phyloP scores from a whole-genome alignment of 129 eudicot species.

The Dittrichia graveolens region DNA sequence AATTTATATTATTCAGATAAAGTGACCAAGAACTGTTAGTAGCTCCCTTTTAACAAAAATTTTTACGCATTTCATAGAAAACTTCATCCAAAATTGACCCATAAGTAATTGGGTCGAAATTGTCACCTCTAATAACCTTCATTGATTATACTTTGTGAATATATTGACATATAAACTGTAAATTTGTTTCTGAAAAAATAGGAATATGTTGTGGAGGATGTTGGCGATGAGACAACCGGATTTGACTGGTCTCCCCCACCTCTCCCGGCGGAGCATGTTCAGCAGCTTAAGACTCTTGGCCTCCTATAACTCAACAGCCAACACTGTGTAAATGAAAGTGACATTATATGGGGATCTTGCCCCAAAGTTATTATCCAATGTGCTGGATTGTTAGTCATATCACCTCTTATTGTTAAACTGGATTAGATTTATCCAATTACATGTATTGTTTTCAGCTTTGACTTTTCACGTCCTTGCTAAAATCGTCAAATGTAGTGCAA shows the following conservation, averaged over 20 bases:
- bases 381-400: background rate
- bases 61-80: no score
- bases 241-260: slow-evolving; percentile 91
- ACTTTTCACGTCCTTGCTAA: slow-evolving; percentile 13
- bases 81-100: no score
- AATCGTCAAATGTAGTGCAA: slow-evolving; percentile 17
- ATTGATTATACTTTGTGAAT: background rate
- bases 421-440: slow-evolving; percentile 21
- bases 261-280: slow-evolving; percentile 83
- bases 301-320: slow-evolving; percentile 39
- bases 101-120: no score
- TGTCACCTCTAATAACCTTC: no score
- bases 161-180: slow-evolving; percentile 14
- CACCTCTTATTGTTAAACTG: slow-evolving; percentile 26
- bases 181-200: slow-evolving; percentile 27
- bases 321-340: slow-evolving; percentile 22
- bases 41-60: no score
- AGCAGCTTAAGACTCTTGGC: slow-evolving; percentile 75
- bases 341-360: slow-evolving; percentile 8
- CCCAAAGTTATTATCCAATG: no score
- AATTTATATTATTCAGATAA: no score
- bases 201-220: slow-evolving; percentile 99
- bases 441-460: slow-evolving; percentile 29
- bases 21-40: no score
- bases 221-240: slow-evolving; percentile 75